A percentile compares a stretch with the other conserved stretches of the same genome.
These are phyloP conservation scores for Xylaria digitata DNA, from an alignment of 2,329 filamentous ascomycete genomes.

Conservation along the genomic window DNA sequence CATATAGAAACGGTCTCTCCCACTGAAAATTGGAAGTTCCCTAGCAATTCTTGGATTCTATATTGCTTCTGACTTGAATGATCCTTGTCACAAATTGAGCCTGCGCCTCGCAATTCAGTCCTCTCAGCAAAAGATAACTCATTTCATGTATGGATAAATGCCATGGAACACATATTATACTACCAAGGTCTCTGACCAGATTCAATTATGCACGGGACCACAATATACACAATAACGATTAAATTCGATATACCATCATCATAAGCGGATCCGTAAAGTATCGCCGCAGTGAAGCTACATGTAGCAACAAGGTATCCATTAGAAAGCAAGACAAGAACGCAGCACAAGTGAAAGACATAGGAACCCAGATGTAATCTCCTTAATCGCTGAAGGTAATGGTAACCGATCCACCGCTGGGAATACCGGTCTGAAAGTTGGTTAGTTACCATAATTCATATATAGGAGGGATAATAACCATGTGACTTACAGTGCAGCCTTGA, in stretches of 20 bases:
- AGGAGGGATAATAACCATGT: slow-evolving; percentile 3
- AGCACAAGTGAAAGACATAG: slow-evolving; percentile 42
- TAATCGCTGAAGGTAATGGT: slow-evolving; percentile 58
- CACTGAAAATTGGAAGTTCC: background rate
- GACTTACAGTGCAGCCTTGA: slow-evolving; percentile 84
- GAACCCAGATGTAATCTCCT: slow-evolving; percentile 29
- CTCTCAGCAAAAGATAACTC: slow-evolving; percentile 12
- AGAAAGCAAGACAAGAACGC: slow-evolving; percentile 49
- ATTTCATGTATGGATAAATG: slow-evolving; percentile 15
- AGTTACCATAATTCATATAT: slow-evolving; percentile 37
- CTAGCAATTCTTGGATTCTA: background rate
- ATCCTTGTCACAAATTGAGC: background rate
- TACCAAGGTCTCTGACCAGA: slow-evolving; percentile 7
- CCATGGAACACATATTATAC: slow-evolving; percentile 30
- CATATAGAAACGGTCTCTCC: no score
- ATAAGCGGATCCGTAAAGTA: slow-evolving; percentile 42
- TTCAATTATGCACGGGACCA: slow-evolving; percentile 26
- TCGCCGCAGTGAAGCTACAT: slow-evolving; percentile 43
- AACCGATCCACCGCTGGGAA: slow-evolving; percentile 56
- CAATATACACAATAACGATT: slow-evolving; percentile 52
- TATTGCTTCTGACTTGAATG: background rate
- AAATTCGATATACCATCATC: slow-evolving; percentile 47
- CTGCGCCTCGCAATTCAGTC: background rate
- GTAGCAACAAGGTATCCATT: slow-evolving; percentile 51
- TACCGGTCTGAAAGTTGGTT: slow-evolving; percentile 54